A percentile compares a stretch with the other conserved stretches of the same genome.
These are phyloP conservation scores for Aspergillus vadensis DNA, from an alignment of 2,329 filamentous ascomycete species.

Conservation along the genomic window DNA sequence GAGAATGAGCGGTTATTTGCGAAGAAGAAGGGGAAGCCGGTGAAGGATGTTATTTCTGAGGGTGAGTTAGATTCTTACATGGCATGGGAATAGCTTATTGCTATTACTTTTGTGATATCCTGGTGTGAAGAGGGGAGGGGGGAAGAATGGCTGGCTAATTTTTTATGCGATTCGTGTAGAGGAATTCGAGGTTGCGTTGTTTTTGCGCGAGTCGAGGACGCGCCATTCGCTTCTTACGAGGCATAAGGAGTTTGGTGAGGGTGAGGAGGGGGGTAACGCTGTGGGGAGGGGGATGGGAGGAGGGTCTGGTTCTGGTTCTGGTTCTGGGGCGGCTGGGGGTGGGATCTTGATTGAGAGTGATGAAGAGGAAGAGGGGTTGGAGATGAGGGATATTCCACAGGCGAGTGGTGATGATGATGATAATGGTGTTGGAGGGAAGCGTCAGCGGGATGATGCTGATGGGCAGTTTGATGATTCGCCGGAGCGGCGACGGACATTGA, in stretches of 20 bases:
- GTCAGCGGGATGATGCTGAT: constrained; percentile 12
- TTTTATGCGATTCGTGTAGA: constrained; percentile 54
- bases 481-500: constrained; percentile 19
- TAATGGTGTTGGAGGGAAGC: constrained; percentile 8
- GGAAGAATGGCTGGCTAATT: neutral
- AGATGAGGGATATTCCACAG: constrained; percentile 61
- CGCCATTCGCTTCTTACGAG: constrained; percentile 85
- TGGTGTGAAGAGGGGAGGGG: too few species aligned
- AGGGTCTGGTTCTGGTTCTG: neutral
- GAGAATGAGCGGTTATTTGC: constrained; percentile 65
- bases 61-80: constrained; percentile 53
- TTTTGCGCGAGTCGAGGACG: constrained; percentile 81
- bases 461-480: constrained; percentile 16
- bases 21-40: constrained; percentile 75
- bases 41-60: constrained; percentile 84
- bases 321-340: constrained; percentile 32
- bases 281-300: neutral
- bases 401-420: constrained; percentile 26
- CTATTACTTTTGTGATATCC: too few species aligned
- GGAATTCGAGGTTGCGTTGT: constrained; percentile 94
- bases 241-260: constrained; percentile 72
- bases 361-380: constrained; percentile 54
- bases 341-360: constrained; percentile 61
- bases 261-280: constrained; percentile 38
- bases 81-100: too few species aligned